Evolutionary conservation across 345 rosid species (phyloP), one percentile per base, ranked within the genome.

Genomic region (Syzygium grande): DNA sequence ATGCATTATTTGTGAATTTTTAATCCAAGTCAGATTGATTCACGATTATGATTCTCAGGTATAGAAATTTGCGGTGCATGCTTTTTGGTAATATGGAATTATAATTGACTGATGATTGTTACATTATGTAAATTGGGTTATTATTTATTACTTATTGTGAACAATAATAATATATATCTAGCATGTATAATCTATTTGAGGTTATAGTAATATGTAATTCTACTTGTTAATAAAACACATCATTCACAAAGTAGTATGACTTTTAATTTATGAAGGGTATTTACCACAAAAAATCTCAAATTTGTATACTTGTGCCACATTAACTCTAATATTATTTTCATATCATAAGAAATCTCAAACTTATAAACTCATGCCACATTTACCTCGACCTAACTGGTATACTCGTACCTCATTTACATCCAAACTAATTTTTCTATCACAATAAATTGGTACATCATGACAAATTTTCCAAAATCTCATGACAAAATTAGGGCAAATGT

Each of bases 281-380:
- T 63, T 29, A 1, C 5, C 0, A 6, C 8, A 27, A 29, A 61
- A 2, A 30, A 15, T 0, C 78, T 65, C 43, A 65, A 30, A 65
- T 65, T 1, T 10, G 78, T 16, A 65, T 6, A 34, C 21, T 30
- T 2, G 38, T 65, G 41, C 41, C 41, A 65, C 41, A 2, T 65
- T 4, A 7, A 65, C 22, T 17, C 41, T 1, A 16, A 65, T 30
- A 9, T 7, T 15, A 1, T 65, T 65, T 65, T 30, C 11, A 29
- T 65, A 30, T 30, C 11, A 2, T 30, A 30, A 63, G 15, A 29
- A 4, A 29, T 63, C 16, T 65, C 3, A 30, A 30, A 30, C 4
- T 16, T 0, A 0, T 16, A 65, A 0, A 15, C 11, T 3, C 2
- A 0, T 65, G 9, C 9, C 43, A 16, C 19, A 30, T 65, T 65